phyloP scores from a whole-genome alignment of 2,329 filamentous ascomycete species.

The Calonectria henricotiae region DNA sequence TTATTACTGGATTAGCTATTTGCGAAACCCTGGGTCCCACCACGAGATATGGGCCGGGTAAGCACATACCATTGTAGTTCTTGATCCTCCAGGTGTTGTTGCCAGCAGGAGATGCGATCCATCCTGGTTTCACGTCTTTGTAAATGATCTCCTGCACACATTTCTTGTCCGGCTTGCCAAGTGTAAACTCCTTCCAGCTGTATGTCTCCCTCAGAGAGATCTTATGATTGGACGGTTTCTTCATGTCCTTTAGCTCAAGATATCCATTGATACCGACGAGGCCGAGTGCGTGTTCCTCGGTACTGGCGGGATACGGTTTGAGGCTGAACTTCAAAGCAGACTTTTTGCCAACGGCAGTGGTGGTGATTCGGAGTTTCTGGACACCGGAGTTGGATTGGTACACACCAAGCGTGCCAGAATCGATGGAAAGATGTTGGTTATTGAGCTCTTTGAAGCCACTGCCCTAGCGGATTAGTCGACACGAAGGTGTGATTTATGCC shows the following conservation, averaged over 20 bases:
- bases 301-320: conserved; percentile 24
- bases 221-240: conserved; percentile 13
- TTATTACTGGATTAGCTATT: conserved; percentile 15
- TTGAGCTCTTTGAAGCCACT: conserved; percentile 23
- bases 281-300: conserved; percentile 35
- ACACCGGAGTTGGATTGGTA: conserved; percentile 3
- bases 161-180: conserved; percentile 4
- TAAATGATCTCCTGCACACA: conserved; percentile 28
- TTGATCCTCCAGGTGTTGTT: conserved; percentile 35
- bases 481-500: background rate
- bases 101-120: conserved; percentile 35
- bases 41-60: background rate
- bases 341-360: conserved; percentile 19
- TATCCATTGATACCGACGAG: conserved; percentile 34
- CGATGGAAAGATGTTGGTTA: conserved; percentile 30
- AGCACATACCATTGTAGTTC: conserved; percentile 38
- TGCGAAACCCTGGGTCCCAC: background rate
- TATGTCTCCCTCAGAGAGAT: conserved; percentile 6
- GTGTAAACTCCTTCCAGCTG: conserved; percentile 34
- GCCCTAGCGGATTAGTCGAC: conserved; percentile 14
- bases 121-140: conserved; percentile 31
- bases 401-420: conserved; percentile 23
- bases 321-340: conserved; percentile 12
- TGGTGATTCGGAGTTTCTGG: conserved; percentile 11
- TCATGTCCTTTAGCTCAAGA: conserved; percentile 31